Evolutionary conservation across 2,329 filamentous ascomycete species (phyloP), one percentile per base, ranked within the genome.

Genomic region (Chrysoporthe puriensis): DNA sequence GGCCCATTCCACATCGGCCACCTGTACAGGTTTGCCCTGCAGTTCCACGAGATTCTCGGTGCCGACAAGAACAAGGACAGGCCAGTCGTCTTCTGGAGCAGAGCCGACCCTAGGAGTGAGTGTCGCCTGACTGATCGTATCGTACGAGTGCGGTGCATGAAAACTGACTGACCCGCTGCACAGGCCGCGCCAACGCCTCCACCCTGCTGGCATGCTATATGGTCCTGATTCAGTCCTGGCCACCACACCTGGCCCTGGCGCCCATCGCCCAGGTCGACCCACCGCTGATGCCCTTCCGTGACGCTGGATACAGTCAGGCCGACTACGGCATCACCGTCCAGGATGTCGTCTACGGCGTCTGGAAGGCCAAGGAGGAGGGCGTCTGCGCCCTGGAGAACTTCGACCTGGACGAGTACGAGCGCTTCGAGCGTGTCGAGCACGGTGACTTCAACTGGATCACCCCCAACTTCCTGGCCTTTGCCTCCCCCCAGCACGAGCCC

Each of bases 361-460:
- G 96, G 95, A 97, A 95, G 79, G 96, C 96, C 58, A 99, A 98
- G 83, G 96, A 99, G 77, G 93, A 97, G 79, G 91, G 91, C 60
- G 90, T 97, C 74, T 96, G 94, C 76, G 92, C 92, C 65, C 84
- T 99, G 69, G 94, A 96, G 77, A 93, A 96, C 77, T 99, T 99
- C 77, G 94, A 95, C 75, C 86, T 99, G 26, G 94, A 97, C 81
- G 93, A 97, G 87, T 99, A 99, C 78, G 96, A 99, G 81, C 91
- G 88, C 77, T 99, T 88, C 74, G 96, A 99, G 82, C 88, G 96
- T 68, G 96, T 99, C 26, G 96, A 99, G 78, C 94, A 97, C 84
- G 96, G 96, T 71, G 96, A 99, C 81, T 99, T 99, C 90, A 99
- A 99, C 87, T 99, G 96, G 96, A 88, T 99, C 68, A 97, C 94